Percentiles rank a stretch among this genome's conserved stretches.
These are phyloP conservation scores for Drechslera avenae DNA, from an alignment of 2,329 filamentous ascomycete genomes.

Conservation along the genomic window DNA sequence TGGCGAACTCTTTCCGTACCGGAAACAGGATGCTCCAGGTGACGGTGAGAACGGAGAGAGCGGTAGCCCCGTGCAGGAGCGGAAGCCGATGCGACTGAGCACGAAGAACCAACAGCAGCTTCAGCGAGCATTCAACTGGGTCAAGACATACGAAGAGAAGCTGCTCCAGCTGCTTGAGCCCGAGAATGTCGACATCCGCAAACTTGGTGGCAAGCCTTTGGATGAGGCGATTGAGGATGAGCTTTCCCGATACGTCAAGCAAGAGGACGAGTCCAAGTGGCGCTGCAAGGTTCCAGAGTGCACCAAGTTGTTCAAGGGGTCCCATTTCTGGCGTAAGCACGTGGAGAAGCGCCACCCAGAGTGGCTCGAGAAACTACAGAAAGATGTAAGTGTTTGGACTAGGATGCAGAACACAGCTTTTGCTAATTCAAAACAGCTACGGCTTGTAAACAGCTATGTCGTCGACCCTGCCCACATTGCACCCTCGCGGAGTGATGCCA, in stretches of 20 bases:
- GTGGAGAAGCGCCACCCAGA: slow-evolving; percentile 94
- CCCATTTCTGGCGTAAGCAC: slow-evolving; percentile 97
- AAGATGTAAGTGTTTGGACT: slow-evolving; percentile 70
- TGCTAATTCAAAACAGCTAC: slow-evolving; percentile 63
- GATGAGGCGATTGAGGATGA: slow-evolving; percentile 90
- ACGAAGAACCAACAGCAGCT: slow-evolving; percentile 89
- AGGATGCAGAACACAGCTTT: neutral
- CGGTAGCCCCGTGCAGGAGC: slow-evolving; percentile 72
- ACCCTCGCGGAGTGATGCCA: slow-evolving; percentile 88
- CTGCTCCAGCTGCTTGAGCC: slow-evolving; percentile 90
- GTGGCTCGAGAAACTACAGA: slow-evolving; percentile 79
- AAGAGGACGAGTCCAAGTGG: slow-evolving; percentile 97
- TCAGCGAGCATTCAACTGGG: slow-evolving; percentile 96
- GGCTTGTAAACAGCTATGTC: slow-evolving; percentile 91
- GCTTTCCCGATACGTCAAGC: slow-evolving; percentile 84
- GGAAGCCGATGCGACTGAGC: slow-evolving; percentile 66
- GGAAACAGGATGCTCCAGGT: slow-evolving; percentile 71
- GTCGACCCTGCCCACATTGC: slow-evolving; percentile 94
- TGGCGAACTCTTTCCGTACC: slow-evolving; percentile 82
- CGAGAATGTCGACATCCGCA: slow-evolving; percentile 82
- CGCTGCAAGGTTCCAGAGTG: slow-evolving; percentile 96
- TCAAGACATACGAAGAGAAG: slow-evolving; percentile 98
- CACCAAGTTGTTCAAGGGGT: slow-evolving; percentile 95
- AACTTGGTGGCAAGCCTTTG: slow-evolving; percentile 84
- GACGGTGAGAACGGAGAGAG: slow-evolving; percentile 65